Base-by-base conservation (phyloP, 257 asterid species). In the Echites panduratus region DNA sequence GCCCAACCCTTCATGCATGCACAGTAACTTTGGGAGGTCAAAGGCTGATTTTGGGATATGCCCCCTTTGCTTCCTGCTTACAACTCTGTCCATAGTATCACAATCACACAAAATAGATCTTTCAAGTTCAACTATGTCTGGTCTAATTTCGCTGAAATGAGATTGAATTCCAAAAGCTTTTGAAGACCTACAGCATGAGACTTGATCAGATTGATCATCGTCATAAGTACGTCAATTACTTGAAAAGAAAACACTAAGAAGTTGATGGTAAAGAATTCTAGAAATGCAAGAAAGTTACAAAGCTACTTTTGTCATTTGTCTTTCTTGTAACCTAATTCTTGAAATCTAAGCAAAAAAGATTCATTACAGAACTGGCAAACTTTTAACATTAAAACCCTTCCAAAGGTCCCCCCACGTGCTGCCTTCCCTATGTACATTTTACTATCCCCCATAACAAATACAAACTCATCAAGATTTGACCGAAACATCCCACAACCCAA, bases 281-380 rank as follows among this genome's bases (percentile, higher is more conserved):
- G 41, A 73, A 48, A 20, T 45, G 62, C 62, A 56, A 59, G 52
- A 59, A 47, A 48, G 63, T 47, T 29, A 29, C 12, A 67, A 73
- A 54, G 26, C 49, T 47, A 67, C 20, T 58, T 26, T 27, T 9
- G 72, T 56, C 67, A 66, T 8, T 52, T 52, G 72, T 66, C 78
- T 38, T 74, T 66, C n/a, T n/a, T 66, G 61, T 38, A 20, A 75
- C 22, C 78, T 67, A 44, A 48, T 43, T 14, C 57, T 57, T 27
- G 73, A 74, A 66, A 43, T 50, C 75, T 76, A 76, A 76, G 69
- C 75, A 76, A 69, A 52, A 67, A 57, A n/a, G 71, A 59, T 69
- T 48, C 79, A 75, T 69, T 41, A 44, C 22, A 58, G 53, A 68
- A 29, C 63, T 57, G 22, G 70, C 35, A 7, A 68, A 59, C 53